Conservation (phyloP, 345 rosid species). For the Aethionema arabicum region DNA sequence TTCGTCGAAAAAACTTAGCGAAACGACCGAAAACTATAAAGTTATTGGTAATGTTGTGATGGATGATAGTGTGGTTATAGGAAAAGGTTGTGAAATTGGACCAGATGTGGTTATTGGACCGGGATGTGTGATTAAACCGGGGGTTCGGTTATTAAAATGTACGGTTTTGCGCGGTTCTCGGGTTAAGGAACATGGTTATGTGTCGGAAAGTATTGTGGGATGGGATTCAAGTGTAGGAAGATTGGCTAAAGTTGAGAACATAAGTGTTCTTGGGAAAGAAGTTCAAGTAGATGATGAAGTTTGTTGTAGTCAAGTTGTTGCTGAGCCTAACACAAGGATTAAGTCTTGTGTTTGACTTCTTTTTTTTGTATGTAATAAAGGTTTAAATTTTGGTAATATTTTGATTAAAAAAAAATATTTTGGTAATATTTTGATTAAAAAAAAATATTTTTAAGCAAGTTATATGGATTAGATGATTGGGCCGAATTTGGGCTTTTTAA, state of each 20-base stretch:
- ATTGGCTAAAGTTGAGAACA: conserved; percentile 86
- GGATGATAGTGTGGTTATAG: conserved; percentile 72
- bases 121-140: conserved; percentile 72
- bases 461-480: no score
- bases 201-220: conserved; percentile 78
- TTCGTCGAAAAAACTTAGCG: conserved; percentile 51
- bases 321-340: conserved; percentile 84
- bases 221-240: conserved; percentile 89
- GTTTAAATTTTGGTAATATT: no score
- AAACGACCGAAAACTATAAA: conserved; percentile 38
- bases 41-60: conserved; percentile 77
- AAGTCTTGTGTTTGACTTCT: conserved; percentile 34
- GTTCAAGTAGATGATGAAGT: conserved; percentile 79
- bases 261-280: conserved; percentile 86
- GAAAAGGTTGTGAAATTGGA: conserved; percentile 83
- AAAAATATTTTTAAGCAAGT: no score
- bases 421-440: no score
- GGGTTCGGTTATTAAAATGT: conserved; percentile 85
- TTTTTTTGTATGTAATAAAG: no score
- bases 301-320: conserved; percentile 89
- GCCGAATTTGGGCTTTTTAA: no score
- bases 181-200: conserved; percentile 72
- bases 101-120: conserved; percentile 91
- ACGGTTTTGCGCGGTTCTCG: conserved; percentile 85
- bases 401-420: no score